Evolutionary conservation across 2,329 filamentous ascomycete species (phyloP), one percentile per base, ranked within the genome.

Genomic region (Xylariaceae sp.): DNA sequence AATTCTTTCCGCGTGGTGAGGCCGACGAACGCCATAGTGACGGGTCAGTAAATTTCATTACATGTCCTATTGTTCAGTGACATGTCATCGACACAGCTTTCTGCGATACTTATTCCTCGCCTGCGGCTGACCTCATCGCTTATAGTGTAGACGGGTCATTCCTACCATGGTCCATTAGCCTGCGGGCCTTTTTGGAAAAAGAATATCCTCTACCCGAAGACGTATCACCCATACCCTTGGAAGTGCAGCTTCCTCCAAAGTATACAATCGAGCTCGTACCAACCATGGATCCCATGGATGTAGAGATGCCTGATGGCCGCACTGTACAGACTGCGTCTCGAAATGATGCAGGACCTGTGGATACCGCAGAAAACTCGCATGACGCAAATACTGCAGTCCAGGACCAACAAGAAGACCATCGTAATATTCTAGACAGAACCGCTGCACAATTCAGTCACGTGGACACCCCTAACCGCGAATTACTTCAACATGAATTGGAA

Each of bases 21-120:
- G 89, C 85, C 17, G 93, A 98, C 59, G 90, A 96, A 54, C 88
- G 94, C 60, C 89, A 96, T 69, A 81, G 88, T 19, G 90, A 97
- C 65, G 90, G 91, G 83, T 55, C 49, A 48, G 47, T 47, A 17
- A 18, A 18, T n/a, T 34, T 16, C 17, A 34, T 13, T 19, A 16
- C n/a, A 38, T 36, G 9, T 29, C 45, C 26, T 37, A 4, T 4
- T 19, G 15, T 12, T 2, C 31, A 28, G 31, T 22, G 26, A 4
- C 17, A 8, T 18, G 9, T 29, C 28, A 29, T n/a, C n/a, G n/a
- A n/a, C n/a, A n/a, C n/a, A n/a, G n/a, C n/a, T n/a, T n/a, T n/a
- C n/a, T n/a, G n/a, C n/a, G n/a, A n/a, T n/a, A n/a, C n/a, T n/a
- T n/a, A n/a, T n/a, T n/a, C n/a, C n/a, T n/a, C n/a, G n/a, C n/a